phyloP scores from a whole-genome alignment of 2,329 filamentous ascomycete genomes.

The Clarireedia hainanense region DNA sequence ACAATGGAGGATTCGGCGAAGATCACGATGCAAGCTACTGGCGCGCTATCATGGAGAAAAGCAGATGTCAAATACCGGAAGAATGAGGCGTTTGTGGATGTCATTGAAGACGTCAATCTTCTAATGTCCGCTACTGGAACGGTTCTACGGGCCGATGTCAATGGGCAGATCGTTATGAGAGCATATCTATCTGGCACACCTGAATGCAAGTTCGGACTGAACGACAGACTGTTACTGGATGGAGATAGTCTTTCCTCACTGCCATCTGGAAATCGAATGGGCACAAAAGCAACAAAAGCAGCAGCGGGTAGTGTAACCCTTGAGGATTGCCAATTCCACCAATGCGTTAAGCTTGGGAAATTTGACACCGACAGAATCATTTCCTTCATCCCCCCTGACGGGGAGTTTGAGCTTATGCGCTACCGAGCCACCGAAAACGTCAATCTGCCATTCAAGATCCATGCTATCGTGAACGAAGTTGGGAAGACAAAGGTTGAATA shows the following conservation, averaged over 20 bases:
- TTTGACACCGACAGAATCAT: constrained; percentile 97
- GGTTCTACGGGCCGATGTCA: constrained; percentile 90
- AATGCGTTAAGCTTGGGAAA: constrained; percentile 94
- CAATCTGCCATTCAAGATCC: constrained; percentile 96
- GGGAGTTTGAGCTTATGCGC: constrained; percentile 97
- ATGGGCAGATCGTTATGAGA: constrained; percentile 96
- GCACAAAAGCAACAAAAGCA: constrained; percentile 86
- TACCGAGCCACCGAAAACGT: constrained; percentile 98
- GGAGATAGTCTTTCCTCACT: constrained; percentile 57
- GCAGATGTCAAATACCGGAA: constrained; percentile 98
- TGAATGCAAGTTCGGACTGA: constrained; percentile 98
- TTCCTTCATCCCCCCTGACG: constrained; percentile 92
- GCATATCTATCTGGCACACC: constrained; percentile 94
- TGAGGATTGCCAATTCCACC: constrained; percentile 98
- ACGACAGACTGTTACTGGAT: constrained; percentile 90
- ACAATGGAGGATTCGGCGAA: constrained; percentile 87
- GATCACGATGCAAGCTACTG: constrained; percentile 98
- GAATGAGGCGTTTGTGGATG: constrained; percentile 98
- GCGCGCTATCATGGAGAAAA: constrained; percentile 92
- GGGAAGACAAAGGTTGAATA: constrained; percentile 98
- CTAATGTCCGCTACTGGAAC: constrained; percentile 98
- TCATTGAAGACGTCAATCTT: constrained; percentile 97
- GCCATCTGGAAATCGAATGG: constrained; percentile 68
- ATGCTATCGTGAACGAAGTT: constrained; percentile 96
- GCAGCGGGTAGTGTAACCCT: constrained; percentile 92